Conservation (phyloP, 192 early-diverging fungal genomes). For the Martensiomyces pterosporus region DNA sequence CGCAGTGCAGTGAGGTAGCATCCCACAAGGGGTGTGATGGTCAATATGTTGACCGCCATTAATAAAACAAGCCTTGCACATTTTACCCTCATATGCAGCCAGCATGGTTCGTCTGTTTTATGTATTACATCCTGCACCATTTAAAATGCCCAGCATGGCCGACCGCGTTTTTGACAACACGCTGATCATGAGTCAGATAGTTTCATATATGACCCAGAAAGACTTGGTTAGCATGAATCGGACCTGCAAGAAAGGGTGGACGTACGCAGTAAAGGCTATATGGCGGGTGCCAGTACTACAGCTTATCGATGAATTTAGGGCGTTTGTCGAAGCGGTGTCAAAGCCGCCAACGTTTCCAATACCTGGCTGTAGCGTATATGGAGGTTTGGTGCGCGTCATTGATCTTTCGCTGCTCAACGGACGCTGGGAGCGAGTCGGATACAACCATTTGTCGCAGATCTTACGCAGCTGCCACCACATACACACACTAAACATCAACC, state of each 20-base stretch:
- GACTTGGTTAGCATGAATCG: constrained; percentile 5
- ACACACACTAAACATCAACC: constrained; percentile 7
- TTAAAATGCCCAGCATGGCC: no score
- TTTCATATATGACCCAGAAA: background rate
- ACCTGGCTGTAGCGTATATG: constrained; percentile 5
- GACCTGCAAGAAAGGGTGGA: constrained; percentile 9
- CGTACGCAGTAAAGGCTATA: constrained; percentile 7
- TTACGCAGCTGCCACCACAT: constrained; percentile 6
- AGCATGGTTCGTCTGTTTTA: no score
- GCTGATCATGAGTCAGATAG: background rate
- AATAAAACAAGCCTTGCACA: no score
- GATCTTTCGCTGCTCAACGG: constrained; percentile 23
- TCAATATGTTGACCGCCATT: no score
- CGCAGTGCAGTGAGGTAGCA: no score
- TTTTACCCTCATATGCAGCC: no score
- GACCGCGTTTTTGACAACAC: no score
- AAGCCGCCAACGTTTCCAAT: constrained; percentile 2
- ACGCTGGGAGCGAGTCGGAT: constrained; percentile 21
- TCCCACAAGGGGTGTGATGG: no score
- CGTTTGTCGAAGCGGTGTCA: background rate
- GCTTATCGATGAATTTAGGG: constrained; percentile 9
- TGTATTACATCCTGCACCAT: no score
- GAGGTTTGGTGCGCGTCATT: constrained; percentile 9
- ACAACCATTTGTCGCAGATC: constrained; percentile 3
- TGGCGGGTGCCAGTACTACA: constrained; percentile 1